phyloP scores from a whole-genome alignment of 2,329 filamentous ascomycete genomes.

The Beauveria caledonica region DNA sequence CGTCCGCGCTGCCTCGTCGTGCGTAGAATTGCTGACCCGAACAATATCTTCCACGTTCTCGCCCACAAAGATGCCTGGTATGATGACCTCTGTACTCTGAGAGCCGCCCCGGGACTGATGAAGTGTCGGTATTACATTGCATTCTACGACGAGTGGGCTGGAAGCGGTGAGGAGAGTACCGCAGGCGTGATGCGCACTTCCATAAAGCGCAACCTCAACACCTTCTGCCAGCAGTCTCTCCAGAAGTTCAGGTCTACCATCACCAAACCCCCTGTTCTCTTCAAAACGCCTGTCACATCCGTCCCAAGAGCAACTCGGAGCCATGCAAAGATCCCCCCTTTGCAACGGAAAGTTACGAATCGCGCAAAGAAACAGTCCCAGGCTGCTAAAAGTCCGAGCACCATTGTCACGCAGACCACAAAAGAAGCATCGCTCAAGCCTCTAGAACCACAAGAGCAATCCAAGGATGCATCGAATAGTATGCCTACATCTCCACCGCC shows the following conservation, averaged over 20 bases:
- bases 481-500: background rate
- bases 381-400: background rate
- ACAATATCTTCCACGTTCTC: background rate
- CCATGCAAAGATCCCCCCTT: no score
- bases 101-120: fast-evolving
- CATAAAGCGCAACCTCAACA: background rate
- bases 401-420: background rate
- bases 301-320: no score
- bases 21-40: fast-evolving
- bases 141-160: background rate
- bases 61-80: background rate
- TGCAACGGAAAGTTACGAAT: background rate
- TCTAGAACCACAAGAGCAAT: background rate
- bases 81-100: background rate
- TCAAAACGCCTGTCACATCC: no score
- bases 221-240: background rate
- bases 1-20: background rate
- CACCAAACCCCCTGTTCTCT: no score
- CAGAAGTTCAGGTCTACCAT: no score
- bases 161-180: background rate
- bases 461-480: background rate
- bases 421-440: background rate
- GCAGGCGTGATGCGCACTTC: fast-evolving
- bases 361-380: background rate
- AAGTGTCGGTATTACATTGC: background rate